Percentiles rank a stretch among this genome's conserved stretches.
Conservation (phyloP, 352 stramenopile species). For the Phytophthora vignae region DNA sequence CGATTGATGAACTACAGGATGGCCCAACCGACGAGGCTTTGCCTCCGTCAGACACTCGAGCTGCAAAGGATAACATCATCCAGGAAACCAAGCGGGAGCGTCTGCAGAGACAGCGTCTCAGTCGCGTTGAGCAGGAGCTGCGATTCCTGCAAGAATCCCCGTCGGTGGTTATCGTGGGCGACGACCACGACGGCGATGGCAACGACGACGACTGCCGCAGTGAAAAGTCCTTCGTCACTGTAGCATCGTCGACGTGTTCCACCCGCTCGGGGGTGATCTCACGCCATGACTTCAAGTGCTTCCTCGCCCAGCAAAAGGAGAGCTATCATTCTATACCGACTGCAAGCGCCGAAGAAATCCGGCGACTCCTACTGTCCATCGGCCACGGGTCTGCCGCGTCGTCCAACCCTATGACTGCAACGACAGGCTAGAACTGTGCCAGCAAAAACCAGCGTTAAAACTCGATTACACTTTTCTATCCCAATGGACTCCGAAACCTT, state of each 20-base stretch:
- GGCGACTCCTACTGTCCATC: constrained; percentile 49
- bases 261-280: constrained; percentile 66
- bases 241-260: constrained; percentile 55
- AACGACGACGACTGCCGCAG: constrained; percentile 49
- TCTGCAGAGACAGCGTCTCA: constrained; percentile 50
- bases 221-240: constrained; percentile 57
- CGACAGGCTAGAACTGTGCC: constrained; percentile 19
- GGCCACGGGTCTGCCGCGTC: constrained; percentile 17
- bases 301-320: constrained; percentile 51
- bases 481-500: neutral
- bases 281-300: constrained; percentile 59
- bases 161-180: constrained; percentile 52
- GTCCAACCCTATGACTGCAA: constrained; percentile 18
- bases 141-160: constrained; percentile 58
- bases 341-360: constrained; percentile 59
- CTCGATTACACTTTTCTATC: neutral
- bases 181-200: constrained; percentile 41
- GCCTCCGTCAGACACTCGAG: neutral
- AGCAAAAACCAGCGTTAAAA: neutral
- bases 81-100: constrained; percentile 58
- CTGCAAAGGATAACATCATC: constrained; percentile 46
- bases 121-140: constrained; percentile 66
- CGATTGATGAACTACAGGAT: constrained; percentile 37
- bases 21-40: constrained; percentile 11
- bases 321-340: constrained; percentile 34